phyloP scores from a whole-genome alignment of 2,329 filamentous ascomycete genomes.

The Pseudogymnoascus sp. region DNA sequence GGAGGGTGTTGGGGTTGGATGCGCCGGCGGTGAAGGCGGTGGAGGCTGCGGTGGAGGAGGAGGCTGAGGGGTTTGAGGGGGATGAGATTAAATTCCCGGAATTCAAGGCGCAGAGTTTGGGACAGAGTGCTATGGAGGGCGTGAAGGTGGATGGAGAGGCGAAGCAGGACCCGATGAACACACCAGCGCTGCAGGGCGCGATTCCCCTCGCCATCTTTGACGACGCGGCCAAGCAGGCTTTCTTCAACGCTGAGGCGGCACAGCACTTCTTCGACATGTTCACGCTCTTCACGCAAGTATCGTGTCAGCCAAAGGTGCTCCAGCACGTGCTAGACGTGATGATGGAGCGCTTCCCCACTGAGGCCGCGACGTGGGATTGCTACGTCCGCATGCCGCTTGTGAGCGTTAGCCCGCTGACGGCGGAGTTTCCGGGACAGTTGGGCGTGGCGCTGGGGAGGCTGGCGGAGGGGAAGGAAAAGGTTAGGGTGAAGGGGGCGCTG shows the following conservation, averaged over 20 bases:
- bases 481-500: conserved; percentile 39
- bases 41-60: conserved; percentile 36
- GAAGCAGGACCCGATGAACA: conserved; percentile 36
- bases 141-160: conserved; percentile 47
- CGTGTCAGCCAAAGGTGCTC: conserved; percentile 58
- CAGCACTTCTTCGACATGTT: conserved; percentile 78
- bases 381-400: conserved; percentile 63
- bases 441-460: conserved; percentile 56
- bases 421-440: conserved; percentile 66
- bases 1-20: conserved; percentile 58
- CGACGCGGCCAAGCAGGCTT: conserved; percentile 69
- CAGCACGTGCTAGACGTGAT: conserved; percentile 65
- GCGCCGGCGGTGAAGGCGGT: conserved; percentile 33
- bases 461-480: conserved; percentile 40
- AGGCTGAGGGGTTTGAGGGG: conserved; percentile 29
- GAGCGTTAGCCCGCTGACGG: conserved; percentile 52
- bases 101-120: conserved; percentile 34
- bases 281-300: conserved; percentile 56
- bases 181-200: conserved; percentile 82
- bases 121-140: conserved; percentile 36
- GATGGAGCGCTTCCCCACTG: conserved; percentile 48
- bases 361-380: conserved; percentile 60
- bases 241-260: conserved; percentile 57
- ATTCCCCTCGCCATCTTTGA: conserved; percentile 92
- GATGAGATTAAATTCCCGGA: conserved; percentile 48